Conservation (phyloP, 2,329 filamentous ascomycete species). For the Helotiales sp. region DNA sequence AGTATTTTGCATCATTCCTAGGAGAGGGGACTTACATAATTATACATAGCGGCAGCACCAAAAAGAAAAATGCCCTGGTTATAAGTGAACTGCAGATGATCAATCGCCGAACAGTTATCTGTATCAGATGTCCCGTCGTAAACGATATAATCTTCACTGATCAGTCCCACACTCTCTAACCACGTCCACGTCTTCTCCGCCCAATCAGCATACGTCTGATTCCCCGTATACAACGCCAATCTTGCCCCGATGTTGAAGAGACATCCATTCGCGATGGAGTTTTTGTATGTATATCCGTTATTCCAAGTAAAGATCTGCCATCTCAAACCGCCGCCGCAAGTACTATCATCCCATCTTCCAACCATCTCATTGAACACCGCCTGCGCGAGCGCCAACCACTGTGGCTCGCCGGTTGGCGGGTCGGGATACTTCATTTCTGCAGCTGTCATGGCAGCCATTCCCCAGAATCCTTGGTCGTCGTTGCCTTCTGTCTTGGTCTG, state of each 20-base stretch:
- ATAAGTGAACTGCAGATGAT: conserved; percentile 66
- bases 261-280: conserved; percentile 60
- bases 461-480: conserved; percentile 75
- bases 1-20: conserved; percentile 4
- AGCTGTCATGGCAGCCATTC: conserved; percentile 66
- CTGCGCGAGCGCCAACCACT: conserved; percentile 72
- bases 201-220: conserved; percentile 75
- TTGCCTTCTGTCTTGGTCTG: conserved; percentile 63
- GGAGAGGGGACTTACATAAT: conserved; percentile 43
- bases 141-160: conserved; percentile 53
- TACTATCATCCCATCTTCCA: conserved; percentile 65
- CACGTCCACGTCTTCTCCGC: conserved; percentile 72
- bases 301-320: conserved; percentile 88
- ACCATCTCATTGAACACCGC: conserved; percentile 72
- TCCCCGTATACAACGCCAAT: conserved; percentile 73
- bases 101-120: conserved; percentile 56
- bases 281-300: conserved; percentile 76
- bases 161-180: conserved; percentile 57
- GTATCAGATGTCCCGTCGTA: conserved; percentile 60
- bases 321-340: conserved; percentile 73
- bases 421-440: conserved; percentile 64
- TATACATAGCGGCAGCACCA: conserved; percentile 49
- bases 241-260: conserved; percentile 65
- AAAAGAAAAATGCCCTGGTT: conserved; percentile 67
- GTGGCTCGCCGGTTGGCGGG: conserved; percentile 53